A percentile compares a stretch with the other conserved stretches of the same genome.
phyloP scores from a whole-genome alignment of 371 early-diverging fungal genomes.

The Mucor plumbeus region DNA sequence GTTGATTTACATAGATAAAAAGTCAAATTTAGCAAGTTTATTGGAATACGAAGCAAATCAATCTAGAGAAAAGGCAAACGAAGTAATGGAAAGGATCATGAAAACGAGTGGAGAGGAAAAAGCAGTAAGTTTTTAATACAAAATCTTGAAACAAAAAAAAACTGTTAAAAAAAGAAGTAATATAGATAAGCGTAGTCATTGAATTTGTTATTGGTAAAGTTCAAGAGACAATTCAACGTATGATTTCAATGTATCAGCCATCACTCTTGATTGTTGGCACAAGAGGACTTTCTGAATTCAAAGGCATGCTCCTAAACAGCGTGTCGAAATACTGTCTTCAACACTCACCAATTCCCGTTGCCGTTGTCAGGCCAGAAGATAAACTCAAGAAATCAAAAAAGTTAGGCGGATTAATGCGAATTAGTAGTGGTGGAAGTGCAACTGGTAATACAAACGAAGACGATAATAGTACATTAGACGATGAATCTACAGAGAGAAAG shows the following conservation, averaged over 20 bases:
- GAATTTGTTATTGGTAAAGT: constrained; percentile 68
- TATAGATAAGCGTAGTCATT: constrained; percentile 59
- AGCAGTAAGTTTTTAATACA: constrained; percentile 22
- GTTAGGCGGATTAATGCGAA: constrained; percentile 37
- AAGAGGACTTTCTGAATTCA: constrained; percentile 60
- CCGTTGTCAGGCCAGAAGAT: constrained; percentile 62
- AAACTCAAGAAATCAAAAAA: constrained; percentile 49
- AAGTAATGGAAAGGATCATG: constrained; percentile 59
- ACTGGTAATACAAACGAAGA: neutral
- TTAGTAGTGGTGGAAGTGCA: constrained; percentile 22
- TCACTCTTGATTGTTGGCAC: constrained; percentile 65
- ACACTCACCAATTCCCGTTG: constrained; percentile 63
- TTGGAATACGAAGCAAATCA: constrained; percentile 52
- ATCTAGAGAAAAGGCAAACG: constrained; percentile 54
- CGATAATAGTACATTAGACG: neutral
- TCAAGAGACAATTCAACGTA: constrained; percentile 64
- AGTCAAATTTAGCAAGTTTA: constrained; percentile 33
- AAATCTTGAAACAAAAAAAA: neutral
- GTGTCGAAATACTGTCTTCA: constrained; percentile 67
- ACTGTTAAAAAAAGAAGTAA: neutral
- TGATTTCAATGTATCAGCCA: constrained; percentile 65
- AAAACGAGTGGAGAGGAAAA: constrained; percentile 29
- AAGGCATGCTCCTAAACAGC: constrained; percentile 60
- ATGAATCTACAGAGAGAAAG: neutral
- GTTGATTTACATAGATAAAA: constrained; percentile 40